Percentiles rank a stretch among this genome's conserved stretches.
phyloP scores from a whole-genome alignment of 768 basidiomycete genomes.

The Suillus spraguei region DNA sequence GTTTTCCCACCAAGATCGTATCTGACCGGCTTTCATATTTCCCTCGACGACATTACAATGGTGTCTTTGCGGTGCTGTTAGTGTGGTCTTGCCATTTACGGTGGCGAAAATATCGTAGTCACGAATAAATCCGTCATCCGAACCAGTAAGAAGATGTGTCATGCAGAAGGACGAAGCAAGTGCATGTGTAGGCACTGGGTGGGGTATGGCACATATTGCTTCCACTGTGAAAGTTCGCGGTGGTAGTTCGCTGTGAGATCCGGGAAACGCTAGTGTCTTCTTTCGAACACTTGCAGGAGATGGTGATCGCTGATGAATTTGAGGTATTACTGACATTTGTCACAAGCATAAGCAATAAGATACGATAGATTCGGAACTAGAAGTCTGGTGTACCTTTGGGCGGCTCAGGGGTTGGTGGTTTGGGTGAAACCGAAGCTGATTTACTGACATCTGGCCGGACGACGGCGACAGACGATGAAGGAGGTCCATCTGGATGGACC shows the following conservation, averaged over 20 bases:
- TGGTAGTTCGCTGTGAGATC: conserved; percentile 27
- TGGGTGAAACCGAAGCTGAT: conserved; percentile 20
- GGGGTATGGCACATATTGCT: conserved; percentile 89
- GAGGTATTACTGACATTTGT: conserved; percentile 20
- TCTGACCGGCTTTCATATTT: conserved; percentile 85
- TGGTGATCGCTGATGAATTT: conserved; percentile 42
- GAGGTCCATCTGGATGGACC: conserved; percentile 33
- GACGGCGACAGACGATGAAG: conserved; percentile 31
- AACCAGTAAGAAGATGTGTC: conserved; percentile 87
- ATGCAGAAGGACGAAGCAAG: conserved; percentile 85
- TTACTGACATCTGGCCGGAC: conserved; percentile 20
- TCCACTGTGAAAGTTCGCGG: conserved; percentile 84
- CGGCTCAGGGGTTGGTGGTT: conserved; percentile 34
- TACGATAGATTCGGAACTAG: neutral
- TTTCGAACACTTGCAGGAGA: conserved; percentile 61
- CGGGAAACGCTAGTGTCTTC: conserved; percentile 40
- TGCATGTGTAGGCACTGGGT: conserved; percentile 86
- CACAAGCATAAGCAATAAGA: conserved; percentile 23
- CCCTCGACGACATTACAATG: conserved; percentile 92
- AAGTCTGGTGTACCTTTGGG: conserved; percentile 32
- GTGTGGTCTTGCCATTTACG: conserved; percentile 83
- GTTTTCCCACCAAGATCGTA: conserved; percentile 93
- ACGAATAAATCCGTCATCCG: conserved; percentile 91
- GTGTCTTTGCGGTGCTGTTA: conserved; percentile 87
- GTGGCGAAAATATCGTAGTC: conserved; percentile 90